Conservation (phyloP, 768 basidiomycete genomes). For the Tylopilus vinaceipallidus region DNA sequence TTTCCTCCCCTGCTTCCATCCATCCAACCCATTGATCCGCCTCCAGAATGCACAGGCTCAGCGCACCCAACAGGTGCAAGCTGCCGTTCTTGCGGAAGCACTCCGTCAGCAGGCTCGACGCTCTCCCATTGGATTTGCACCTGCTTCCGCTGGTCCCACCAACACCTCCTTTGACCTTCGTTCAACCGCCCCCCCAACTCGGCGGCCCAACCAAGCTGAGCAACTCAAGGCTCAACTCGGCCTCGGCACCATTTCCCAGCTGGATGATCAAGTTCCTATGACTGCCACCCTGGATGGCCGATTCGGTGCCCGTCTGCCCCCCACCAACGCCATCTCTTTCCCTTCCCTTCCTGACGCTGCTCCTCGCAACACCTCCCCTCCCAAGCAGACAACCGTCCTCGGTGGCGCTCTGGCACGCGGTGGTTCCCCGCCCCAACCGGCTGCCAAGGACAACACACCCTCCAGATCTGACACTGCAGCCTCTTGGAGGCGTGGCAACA, state of each 20-base stretch:
- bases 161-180: constrained; percentile 64
- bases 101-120: constrained; percentile 48
- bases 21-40: constrained; percentile 11
- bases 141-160: constrained; percentile 73
- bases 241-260: constrained; percentile 26
- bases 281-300: constrained; percentile 75
- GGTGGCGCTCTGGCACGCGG: constrained; percentile 75
- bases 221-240: constrained; percentile 61
- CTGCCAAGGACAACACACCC: constrained; percentile 36
- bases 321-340: constrained; percentile 41
- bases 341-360: constrained; percentile 42
- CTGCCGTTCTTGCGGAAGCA: constrained; percentile 63
- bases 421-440: constrained; percentile 41
- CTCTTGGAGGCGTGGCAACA: constrained; percentile 75
- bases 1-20: background rate
- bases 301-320: constrained; percentile 58
- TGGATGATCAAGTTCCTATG: constrained; percentile 72
- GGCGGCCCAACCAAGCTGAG: constrained; percentile 69
- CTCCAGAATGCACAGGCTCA: constrained; percentile 65
- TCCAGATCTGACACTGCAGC: constrained; percentile 80
- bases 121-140: constrained; percentile 33
- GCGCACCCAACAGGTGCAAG: constrained; percentile 58
- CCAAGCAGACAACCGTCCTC: constrained; percentile 63
- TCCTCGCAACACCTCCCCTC: constrained; percentile 40
- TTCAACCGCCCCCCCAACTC: constrained; percentile 55